A percentile compares a stretch with the other conserved stretches of the same genome.
Evolutionary conservation across 1,284 basidiomycete species (phyloP).

Genomic region (Testicularia cyperi): DNA sequence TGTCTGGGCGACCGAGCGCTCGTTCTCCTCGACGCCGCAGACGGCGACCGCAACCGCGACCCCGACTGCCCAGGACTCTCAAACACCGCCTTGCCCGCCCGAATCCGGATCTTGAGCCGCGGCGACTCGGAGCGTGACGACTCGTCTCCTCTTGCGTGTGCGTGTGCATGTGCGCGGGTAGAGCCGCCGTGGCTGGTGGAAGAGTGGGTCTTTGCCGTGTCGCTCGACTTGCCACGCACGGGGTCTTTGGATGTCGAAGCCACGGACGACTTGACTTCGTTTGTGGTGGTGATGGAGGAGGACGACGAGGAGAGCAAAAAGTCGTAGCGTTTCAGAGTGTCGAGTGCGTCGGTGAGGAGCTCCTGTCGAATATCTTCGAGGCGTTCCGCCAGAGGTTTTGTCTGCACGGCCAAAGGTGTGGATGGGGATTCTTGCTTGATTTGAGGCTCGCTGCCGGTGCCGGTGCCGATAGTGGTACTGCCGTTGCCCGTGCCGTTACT

Average conservation of each 20-base stretch:
- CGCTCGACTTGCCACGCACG: conserved; percentile 4
- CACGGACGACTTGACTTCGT: conserved; percentile 13
- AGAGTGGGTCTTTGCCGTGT: neutral
- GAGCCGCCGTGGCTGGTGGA: too few species aligned
- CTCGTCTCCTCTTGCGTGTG: conserved; percentile 1
- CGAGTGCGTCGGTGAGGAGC: conserved; percentile 39
- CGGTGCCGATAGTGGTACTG: too few species aligned
- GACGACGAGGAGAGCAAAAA: conserved; percentile 29
- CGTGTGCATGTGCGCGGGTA: too few species aligned
- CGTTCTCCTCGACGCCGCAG: neutral
- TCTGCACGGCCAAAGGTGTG: too few species aligned
- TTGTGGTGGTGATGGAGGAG: too few species aligned
- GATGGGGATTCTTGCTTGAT: too few species aligned
- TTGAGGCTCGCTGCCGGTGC: too few species aligned
- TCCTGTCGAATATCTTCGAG: conserved; percentile 39
- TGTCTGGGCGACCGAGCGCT: too few species aligned
- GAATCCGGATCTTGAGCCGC: conserved; percentile 31
- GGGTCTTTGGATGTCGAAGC: conserved; percentile 2
- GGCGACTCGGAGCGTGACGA: conserved; percentile 17
- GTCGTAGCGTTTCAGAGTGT: conserved; percentile 43
- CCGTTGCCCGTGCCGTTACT: neutral
- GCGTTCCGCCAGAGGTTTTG: conserved; percentile 15
- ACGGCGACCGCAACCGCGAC: conserved; percentile 2
- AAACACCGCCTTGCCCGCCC: conserved; percentile 14
- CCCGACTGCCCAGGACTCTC: conserved; percentile 17